A percentile compares a stretch with the other conserved stretches of the same genome.
Conservation (phyloP, 176 grass and related monocot genomes). For the Oryza meyeriana region DNA sequence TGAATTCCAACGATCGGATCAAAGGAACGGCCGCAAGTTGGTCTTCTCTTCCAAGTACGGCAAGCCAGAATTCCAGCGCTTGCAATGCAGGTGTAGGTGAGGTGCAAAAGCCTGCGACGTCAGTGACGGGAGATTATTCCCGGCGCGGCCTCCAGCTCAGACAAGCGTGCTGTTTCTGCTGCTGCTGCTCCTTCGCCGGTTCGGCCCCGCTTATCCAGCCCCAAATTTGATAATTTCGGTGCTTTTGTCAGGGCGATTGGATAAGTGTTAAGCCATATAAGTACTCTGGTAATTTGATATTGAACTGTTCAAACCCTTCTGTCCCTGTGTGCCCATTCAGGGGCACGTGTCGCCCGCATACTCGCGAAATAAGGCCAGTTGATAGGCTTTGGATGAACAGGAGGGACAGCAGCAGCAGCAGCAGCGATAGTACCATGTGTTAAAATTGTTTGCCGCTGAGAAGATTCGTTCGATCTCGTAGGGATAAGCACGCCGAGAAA, state of each 20-base stretch:
- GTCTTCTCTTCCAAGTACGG: background rate
- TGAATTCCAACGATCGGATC: background rate
- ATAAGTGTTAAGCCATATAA: background rate
- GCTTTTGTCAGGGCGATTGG: background rate
- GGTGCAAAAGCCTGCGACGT: background rate
- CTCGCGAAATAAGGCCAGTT: background rate
- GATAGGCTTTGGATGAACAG: background rate
- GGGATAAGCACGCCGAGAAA: constrained; percentile 9
- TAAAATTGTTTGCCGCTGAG: background rate
- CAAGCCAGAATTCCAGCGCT: background rate
- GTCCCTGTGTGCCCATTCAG: background rate
- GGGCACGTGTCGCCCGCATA: constrained; percentile 22
- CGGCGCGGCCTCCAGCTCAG: background rate
- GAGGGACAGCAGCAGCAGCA: background rate
- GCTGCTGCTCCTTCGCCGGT: background rate
- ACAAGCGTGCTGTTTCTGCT: background rate
- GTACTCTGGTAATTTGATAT: background rate
- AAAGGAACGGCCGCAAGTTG: background rate
- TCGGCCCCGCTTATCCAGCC: too few relatives aligned
- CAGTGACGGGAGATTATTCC: constrained; percentile 6
- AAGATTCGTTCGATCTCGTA: background rate
- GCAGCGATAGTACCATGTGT: background rate
- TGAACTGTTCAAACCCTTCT: background rate
- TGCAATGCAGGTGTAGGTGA: background rate
- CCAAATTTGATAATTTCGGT: background rate